These are phyloP conservation scores for Syzygium jambos DNA, from an alignment of 345 rosid species.

Conservation along the genomic window DNA sequence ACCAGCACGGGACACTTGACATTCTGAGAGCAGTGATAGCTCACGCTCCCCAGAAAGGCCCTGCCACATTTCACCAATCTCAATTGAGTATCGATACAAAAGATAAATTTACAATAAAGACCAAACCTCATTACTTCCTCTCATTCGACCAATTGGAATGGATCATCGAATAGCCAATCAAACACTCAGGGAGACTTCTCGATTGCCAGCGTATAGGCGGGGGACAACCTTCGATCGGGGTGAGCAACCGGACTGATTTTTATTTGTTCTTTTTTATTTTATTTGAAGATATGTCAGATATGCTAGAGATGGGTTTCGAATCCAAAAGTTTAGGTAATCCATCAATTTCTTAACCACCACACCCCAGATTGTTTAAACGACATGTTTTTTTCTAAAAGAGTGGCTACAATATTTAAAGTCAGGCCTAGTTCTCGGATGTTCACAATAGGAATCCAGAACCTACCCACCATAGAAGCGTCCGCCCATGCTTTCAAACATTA, in stretches of 20 bases:
- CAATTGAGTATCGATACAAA: accelerated
- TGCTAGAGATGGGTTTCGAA: accelerated
- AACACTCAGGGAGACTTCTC: neutral
- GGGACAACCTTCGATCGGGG: neutral
- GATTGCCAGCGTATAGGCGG: neutral
- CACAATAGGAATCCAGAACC: too few species aligned
- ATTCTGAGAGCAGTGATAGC: slow-evolving; percentile 49
- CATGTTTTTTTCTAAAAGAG: too few species aligned
- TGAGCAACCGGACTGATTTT: neutral
- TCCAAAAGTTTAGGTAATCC: neutral
- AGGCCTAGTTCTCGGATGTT: too few species aligned
- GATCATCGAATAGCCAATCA: neutral
- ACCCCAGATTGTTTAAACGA: neutral
- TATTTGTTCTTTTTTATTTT: too few species aligned
- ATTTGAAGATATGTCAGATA: neutral
- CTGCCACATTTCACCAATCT: slow-evolving; percentile 1
- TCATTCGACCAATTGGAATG: neutral
- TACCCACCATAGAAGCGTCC: too few species aligned
- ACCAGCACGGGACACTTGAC: slow-evolving; percentile 56
- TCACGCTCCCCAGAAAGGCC: slow-evolving; percentile 52
- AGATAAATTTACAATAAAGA: neutral
- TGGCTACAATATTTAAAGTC: neutral
- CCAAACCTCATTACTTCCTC: neutral
- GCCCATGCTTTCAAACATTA: neutral
- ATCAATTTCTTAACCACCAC: neutral